Evolutionary conservation across 495 filamentous ascomycete species (phyloP), one percentile per base, ranked within the genome.

Genomic region (Penicillium pulvis): DNA sequence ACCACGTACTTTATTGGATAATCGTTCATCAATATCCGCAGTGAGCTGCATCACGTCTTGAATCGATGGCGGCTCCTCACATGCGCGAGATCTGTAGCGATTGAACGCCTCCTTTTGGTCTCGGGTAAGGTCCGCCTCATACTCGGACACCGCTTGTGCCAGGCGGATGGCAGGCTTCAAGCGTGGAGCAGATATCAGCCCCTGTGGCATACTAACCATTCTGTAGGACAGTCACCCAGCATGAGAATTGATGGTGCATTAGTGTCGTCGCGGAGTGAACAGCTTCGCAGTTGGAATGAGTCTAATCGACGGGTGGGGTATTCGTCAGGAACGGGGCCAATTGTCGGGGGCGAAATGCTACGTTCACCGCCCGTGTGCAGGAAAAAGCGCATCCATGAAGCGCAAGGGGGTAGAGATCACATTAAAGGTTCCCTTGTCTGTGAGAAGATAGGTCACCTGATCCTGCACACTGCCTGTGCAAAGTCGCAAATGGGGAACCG

Each of bases 31-130:
- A 51, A 79, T 73, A 58, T 75, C 69, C 36, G 74, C 75, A 20
- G 73, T 78, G n/a, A 79, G 58, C 53, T 58, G 68, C 70, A 76
- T 74, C 19, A 77, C 70, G 70, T 80, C 75, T 39, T 39, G 43
- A 16, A 56, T 50, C 19, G 24, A 16, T 11, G 54, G 45, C 16
- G 45, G 45, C 4, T 52, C 56, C 54, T 46, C 73, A 61, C 1
- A 64, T 62, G 51, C 43, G 55, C 61, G 59, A 7, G 57, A 53
- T 59, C 55, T 71, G 43, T 54, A 54, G 28, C 55, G 59, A 41
- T 66, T 63, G 39, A 78, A 69, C 14, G 39, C 57, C 19, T 61
- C 51, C 52, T 78, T 79, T 52, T 79, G 71, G n/a, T 75, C 67
- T 41, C 52, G 44, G 10, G 66, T 67, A 24, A 80, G 70, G 50